Evolutionary conservation across 169 alveolate species (phyloP).

Genomic region (Eimeria tenella): DNA sequence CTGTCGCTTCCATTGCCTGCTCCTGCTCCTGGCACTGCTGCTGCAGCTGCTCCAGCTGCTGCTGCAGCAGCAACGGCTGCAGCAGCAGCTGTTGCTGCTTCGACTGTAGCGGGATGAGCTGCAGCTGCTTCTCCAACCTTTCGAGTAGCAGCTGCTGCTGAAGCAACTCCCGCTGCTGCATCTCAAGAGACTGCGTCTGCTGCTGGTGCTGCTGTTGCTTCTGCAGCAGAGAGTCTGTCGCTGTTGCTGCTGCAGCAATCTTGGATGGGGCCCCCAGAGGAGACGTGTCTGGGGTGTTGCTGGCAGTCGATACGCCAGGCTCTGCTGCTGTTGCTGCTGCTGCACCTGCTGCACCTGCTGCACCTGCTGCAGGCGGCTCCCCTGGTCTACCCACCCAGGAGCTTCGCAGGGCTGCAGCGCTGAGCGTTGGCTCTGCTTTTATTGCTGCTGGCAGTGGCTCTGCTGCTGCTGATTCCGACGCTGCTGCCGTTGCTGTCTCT

Average conservation of each 20-base stretch:
- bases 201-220: slow-evolving; percentile 44
- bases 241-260: background rate
- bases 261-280: slow-evolving; percentile 51
- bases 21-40: slow-evolving; percentile 9
- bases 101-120: slow-evolving; percentile 23
- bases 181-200: slow-evolving; percentile 28
- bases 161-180: slow-evolving; percentile 56
- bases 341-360: slow-evolving; percentile 19
- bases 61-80: slow-evolving; percentile 59
- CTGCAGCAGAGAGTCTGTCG: background rate
- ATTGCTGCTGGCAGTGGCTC: background rate
- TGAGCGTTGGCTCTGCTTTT: slow-evolving; percentile 17
- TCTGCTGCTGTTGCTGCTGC: slow-evolving; percentile 27
- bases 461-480: background rate
- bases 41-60: background rate
- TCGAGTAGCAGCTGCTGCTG: slow-evolving; percentile 53
- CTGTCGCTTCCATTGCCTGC: background rate
- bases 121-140: slow-evolving; percentile 41
- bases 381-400: background rate
- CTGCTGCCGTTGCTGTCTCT: background rate
- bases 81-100: slow-evolving; percentile 16
- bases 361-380: background rate
- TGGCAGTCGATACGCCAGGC: slow-evolving; percentile 30
- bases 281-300: slow-evolving; percentile 52
- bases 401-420: background rate